A percentile compares a stretch with the other conserved stretches of the same genome.
Conservation (phyloP, 2,329 filamentous ascomycete species). For the Monosporascus ibericus region DNA sequence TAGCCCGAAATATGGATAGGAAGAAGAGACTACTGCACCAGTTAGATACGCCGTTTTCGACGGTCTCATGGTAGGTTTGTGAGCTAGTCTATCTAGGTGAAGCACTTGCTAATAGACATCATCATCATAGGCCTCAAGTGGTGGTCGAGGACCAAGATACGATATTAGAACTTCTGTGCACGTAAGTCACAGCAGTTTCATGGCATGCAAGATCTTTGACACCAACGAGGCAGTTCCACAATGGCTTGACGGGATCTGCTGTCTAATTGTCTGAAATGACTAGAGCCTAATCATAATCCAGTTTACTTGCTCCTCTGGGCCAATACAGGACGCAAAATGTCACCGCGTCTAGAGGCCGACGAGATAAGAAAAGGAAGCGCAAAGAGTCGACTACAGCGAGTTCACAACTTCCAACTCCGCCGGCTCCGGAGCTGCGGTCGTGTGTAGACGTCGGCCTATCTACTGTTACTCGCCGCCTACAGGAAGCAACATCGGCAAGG, state of each 20-base stretch:
- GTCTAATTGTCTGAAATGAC: too few species aligned
- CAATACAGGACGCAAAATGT: constrained; percentile 50
- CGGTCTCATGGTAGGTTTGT: constrained; percentile 48
- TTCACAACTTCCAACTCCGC: constrained; percentile 20
- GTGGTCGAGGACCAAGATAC: constrained; percentile 52
- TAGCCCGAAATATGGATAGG: constrained; percentile 33
- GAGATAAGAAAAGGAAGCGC: constrained; percentile 47
- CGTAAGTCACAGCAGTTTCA: constrained; percentile 36
- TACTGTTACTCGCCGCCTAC: constrained; percentile 54
- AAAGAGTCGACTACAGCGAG: constrained; percentile 19
- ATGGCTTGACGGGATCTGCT: neutral
- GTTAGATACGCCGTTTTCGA: constrained; percentile 59
- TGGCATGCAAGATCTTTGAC: neutral
- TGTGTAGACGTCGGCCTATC: constrained; percentile 61
- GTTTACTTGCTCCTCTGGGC: constrained; percentile 58
- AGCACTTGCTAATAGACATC: neutral
- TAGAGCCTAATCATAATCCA: constrained; percentile 25
- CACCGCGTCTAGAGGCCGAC: constrained; percentile 55
- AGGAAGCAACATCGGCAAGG: constrained; percentile 30
- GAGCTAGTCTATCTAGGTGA: neutral
- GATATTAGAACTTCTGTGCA: constrained; percentile 62
- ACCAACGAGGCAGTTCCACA: neutral
- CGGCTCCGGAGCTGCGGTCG: constrained; percentile 45
- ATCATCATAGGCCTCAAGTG: constrained; percentile 51
- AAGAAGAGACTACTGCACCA: constrained; percentile 58